Base-by-base conservation (phyloP, 1,284 basidiomycete genomes). In the Moniliella sp. region DNA sequence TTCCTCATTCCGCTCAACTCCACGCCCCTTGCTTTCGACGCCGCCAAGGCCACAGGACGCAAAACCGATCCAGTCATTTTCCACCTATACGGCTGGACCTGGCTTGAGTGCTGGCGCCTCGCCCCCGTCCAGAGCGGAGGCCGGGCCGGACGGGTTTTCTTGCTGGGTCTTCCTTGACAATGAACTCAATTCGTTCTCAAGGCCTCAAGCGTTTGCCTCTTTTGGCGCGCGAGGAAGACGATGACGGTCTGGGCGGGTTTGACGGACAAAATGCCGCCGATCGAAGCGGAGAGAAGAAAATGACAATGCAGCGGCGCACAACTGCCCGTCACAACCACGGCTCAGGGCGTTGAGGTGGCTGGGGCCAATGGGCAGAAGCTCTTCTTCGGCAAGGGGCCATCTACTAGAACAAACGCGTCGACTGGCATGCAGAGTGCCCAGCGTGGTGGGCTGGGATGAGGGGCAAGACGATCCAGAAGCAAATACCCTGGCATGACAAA, bases 311-410 rank as follows among this genome's bases (percentile, higher is more conserved):
- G 39, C 37, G 13, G 31, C 33, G 0, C 39, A 17, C 15, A 28
- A 5, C 29, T 46, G 19, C 48, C 45, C 1, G 36, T 43, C 15
- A 40, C 42, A 9, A 33, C 42, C n/a, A 31, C 30, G 7, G 35
- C 35, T 16, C 48, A 51, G 13, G 50, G 50, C 15, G 42, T 56
- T 10, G 38, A 46, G 11, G 46, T 57, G 12, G 41, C 45, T 19
- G 56, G 56, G 14, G 56, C 57, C 17, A 46, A 59, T 31, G 56
- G 56, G 1, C 51, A 54, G 34, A 43, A 33, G 7, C 35, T 59
- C 19, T 43, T 46, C 7, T 48, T 44, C 34, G 32, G 46, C 10
- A 46, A 56, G 32, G 56, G 52, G 7, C 10, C 57, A 57, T 31
- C 43, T 41, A 17, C 37, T 57, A 12, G 46, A 54, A 8, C 56